Evolutionary conservation across 805 yeast genomes (phyloP), one percentile per base, ranked within the genome.

Genomic region (Groenewaldozyma salmanticensis): DNA sequence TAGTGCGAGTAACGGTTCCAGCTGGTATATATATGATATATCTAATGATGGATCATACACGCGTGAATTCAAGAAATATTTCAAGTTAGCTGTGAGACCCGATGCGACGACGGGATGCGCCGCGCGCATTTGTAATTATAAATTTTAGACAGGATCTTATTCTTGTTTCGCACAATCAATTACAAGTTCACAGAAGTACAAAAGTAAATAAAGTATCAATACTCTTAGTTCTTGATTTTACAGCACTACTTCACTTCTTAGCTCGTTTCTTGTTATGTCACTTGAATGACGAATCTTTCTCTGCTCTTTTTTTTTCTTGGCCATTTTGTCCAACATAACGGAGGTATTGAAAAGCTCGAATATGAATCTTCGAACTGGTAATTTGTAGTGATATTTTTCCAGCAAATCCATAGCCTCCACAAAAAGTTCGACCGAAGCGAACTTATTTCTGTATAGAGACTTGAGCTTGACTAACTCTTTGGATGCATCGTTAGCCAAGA

Each of bases 291-390:
- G 22, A 9, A 42, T 47, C 17, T 48, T 42, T 11, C 49, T 42
- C 31, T 38, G 46, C 7, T 13, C 27, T 31, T 52, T 54, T 33
- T 48, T 39, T 34, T 48, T 47, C 40, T 44, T 36, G 1, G 75
- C 65, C 38, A 77, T 49, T 9, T 59, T 59, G 44, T 77, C 84
- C 55, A 81, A 60, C 34, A 77, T 63, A 24, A 64, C 64, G 9
- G 70, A 65, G 47, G 72, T 71, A 40, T 74, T 72, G 48, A 83
- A 74, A 40, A 81, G 61, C 33, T 79, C 88, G 51, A 79, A 71
- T 13, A 86, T 63, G 52, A 77, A 80, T 47, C 75, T 68, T 29
- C 94, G 64, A 16, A 75, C 75, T 3, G 74, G 73, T 39, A 73
- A 75, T 48, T 79, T 73, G 58, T 75, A 82, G 37, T 69, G 71